A percentile compares a stretch with the other conserved stretches of the same genome.
These are phyloP conservation scores for Arabidopsis arenosa DNA, from an alignment of 345 rosid species.

Conservation along the genomic window DNA sequence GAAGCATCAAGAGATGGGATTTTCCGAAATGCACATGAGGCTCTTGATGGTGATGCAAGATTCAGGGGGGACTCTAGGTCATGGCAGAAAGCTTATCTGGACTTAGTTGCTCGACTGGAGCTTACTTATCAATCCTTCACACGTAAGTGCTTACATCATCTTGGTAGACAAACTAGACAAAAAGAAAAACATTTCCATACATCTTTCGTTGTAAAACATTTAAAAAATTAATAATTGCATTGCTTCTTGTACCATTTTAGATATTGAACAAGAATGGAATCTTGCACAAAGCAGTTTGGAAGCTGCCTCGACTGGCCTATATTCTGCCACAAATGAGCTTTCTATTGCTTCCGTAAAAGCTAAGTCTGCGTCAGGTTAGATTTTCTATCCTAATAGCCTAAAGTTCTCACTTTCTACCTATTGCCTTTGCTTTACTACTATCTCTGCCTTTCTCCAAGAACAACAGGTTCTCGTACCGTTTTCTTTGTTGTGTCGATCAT, in stretches of 20 bases:
- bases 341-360: constrained; percentile 76
- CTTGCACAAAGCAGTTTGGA: constrained; percentile 80
- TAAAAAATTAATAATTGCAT: constrained; percentile 13
- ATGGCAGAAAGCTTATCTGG: constrained; percentile 83
- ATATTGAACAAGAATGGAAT: constrained; percentile 85
- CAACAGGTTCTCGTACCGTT: background rate
- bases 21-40: constrained; percentile 62
- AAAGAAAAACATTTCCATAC: constrained; percentile 12
- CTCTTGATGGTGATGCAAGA: constrained; percentile 58
- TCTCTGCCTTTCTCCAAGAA: constrained; percentile 1
- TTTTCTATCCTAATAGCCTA: constrained; percentile 33
- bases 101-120: constrained; percentile 71
- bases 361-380: constrained; percentile 83
- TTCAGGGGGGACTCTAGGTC: constrained; percentile 60
- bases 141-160: constrained; percentile 54
- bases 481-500: constrained; percentile 11
- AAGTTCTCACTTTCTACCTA: constrained; percentile 14
- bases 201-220: constrained; percentile 21
- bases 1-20: constrained; percentile 91
- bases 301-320: constrained; percentile 76
- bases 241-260: constrained; percentile 48
- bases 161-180: background rate
- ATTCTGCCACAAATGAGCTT: constrained; percentile 77
- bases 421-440: constrained; percentile 5
- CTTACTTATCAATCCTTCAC: constrained; percentile 77